Evolutionary conservation across 2,329 filamentous ascomycete genomes (phyloP).

Genomic region (Rosellinia necatrix): DNA sequence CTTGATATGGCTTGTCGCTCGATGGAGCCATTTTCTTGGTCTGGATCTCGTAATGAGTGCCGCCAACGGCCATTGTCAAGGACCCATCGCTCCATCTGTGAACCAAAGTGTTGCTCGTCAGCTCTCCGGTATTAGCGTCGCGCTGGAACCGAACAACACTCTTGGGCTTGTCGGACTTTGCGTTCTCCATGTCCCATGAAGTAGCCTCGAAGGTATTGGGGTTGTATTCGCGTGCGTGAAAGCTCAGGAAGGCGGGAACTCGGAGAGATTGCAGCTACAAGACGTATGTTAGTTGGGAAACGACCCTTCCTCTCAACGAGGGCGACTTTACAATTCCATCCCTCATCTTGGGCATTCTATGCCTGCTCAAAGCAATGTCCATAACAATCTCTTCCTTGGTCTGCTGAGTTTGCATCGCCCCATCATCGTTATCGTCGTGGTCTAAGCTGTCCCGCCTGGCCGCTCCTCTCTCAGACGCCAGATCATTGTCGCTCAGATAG

Average conservation of each 20-base stretch:
- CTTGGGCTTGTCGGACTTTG: slow-evolving; percentile 59
- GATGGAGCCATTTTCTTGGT: slow-evolving; percentile 71
- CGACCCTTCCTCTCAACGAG: not conserved
- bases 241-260: slow-evolving; percentile 72
- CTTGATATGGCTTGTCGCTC: slow-evolving; percentile 63
- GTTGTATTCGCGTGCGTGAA: slow-evolving; percentile 71
- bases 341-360: slow-evolving; percentile 70
- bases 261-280: slow-evolving; percentile 70
- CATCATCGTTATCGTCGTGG: slow-evolving; percentile 53
- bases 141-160: slow-evolving; percentile 72
- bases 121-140: slow-evolving; percentile 65
- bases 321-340: slow-evolving; percentile 67
- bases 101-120: slow-evolving; percentile 76
- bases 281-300: slow-evolving; percentile 11
- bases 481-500: slow-evolving; percentile 65
- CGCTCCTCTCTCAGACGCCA: slow-evolving; percentile 56
- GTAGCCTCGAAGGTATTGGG: slow-evolving; percentile 67
- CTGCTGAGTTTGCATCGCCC: slow-evolving; percentile 47
- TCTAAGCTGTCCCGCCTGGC: slow-evolving; percentile 46
- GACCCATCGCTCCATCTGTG: slow-evolving; percentile 82
- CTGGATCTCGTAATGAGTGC: slow-evolving; percentile 75
- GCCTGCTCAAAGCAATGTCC: slow-evolving; percentile 68
- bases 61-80: slow-evolving; percentile 74
- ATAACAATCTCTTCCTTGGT: slow-evolving; percentile 62
- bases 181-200: slow-evolving; percentile 58